These are phyloP conservation scores for Anisodus acutangulus DNA, from an alignment of 257 asterid species.

Conservation along the genomic window DNA sequence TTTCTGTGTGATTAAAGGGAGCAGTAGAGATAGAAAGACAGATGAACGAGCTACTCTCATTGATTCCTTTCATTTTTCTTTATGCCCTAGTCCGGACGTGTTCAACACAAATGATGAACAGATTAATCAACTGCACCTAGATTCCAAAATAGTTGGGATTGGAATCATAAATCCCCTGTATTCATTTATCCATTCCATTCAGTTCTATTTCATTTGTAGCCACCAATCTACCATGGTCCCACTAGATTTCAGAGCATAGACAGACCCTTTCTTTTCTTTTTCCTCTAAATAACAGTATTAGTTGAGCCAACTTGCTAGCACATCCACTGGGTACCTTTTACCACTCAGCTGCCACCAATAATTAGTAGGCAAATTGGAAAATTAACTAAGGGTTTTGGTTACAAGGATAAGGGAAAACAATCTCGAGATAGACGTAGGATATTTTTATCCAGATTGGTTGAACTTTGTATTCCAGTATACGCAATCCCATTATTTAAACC, in stretches of 20 bases:
- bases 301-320: background rate
- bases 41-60: background rate
- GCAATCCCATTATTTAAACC: background rate
- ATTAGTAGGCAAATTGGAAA: background rate
- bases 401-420: slow-evolving; percentile 1
- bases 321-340: background rate
- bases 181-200: background rate
- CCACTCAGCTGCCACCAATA: background rate
- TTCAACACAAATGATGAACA: background rate
- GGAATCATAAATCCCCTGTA: background rate
- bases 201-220: background rate
- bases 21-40: background rate
- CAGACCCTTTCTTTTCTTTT: background rate
- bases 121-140: background rate
- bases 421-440: background rate
- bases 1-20: background rate
- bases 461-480: background rate
- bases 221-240: background rate
- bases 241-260: background rate
- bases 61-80: background rate
- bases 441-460: background rate
- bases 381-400: background rate
- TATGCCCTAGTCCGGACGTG: background rate
- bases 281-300: background rate
- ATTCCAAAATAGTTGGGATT: background rate